Evolutionary conservation across 768 basidiomycete genomes (phyloP).

Genomic region (Cyathus striatus): DNA sequence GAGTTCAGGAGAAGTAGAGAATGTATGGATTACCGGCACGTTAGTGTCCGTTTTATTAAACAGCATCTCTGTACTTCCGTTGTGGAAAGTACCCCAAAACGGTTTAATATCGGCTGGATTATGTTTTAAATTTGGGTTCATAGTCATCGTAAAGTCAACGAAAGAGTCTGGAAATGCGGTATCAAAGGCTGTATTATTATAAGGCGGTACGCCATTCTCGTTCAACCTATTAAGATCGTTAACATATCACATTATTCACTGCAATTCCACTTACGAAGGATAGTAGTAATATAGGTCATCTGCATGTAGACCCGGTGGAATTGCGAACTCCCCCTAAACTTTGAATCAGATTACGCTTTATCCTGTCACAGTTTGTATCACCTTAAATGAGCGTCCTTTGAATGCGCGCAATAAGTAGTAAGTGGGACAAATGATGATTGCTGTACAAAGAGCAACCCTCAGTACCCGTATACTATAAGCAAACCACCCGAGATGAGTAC

Average conservation of each 20-base stretch:
- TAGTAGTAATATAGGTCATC: conserved; percentile 35
- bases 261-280: conserved; percentile 24
- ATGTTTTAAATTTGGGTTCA: conserved; percentile 23
- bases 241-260: neutral
- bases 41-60: conserved; percentile 34
- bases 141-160: conserved; percentile 25
- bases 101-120: conserved; percentile 30
- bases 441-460: too few species aligned
- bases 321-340: conserved; percentile 39
- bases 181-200: conserved; percentile 27
- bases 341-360: neutral
- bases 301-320: conserved; percentile 34
- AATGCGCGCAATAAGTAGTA: conserved; percentile 31
- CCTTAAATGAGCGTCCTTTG: conserved; percentile 23
- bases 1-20: conserved; percentile 21
- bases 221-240: neutral
- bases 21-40: conserved; percentile 20
- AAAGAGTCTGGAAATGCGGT: conserved; percentile 32
- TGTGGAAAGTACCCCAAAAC: conserved; percentile 25
- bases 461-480: neutral
- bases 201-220: conserved; percentile 15
- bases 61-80: conserved; percentile 32
- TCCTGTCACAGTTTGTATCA: neutral
- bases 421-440: conserved; percentile 40
- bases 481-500: neutral